These are phyloP conservation scores for Populus simonii DNA, from an alignment of 345 rosid genomes.

Conservation along the genomic window DNA sequence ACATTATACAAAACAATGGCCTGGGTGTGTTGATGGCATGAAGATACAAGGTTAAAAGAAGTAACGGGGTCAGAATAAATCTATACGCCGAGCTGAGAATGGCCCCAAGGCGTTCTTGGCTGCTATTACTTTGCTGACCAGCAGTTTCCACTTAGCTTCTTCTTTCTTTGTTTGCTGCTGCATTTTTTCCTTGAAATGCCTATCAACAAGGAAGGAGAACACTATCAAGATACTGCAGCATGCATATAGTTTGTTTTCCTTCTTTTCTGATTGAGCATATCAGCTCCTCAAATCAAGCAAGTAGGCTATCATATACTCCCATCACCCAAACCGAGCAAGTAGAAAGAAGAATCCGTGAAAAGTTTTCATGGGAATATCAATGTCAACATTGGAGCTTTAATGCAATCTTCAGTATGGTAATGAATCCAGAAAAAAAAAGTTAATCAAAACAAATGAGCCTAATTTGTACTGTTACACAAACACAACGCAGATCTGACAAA, in stretches of 20 bases:
- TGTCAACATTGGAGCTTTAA: neutral
- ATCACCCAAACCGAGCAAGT: neutral
- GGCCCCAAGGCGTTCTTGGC: slow-evolving; percentile 58
- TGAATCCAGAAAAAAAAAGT: neutral
- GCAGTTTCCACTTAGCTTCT: slow-evolving; percentile 59
- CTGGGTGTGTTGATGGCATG: neutral
- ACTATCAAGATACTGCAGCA: neutral
- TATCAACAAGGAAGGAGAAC: slow-evolving; percentile 8
- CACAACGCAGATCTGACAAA: neutral
- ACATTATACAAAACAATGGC: neutral
- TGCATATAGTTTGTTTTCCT: no score
- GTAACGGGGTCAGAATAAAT: slow-evolving; percentile 23
- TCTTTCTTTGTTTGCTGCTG: slow-evolving; percentile 69
- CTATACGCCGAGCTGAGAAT: slow-evolving; percentile 34
- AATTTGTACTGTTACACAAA: neutral
- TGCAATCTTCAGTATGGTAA: neutral
- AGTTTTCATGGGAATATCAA: no score
- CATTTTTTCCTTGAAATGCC: slow-evolving; percentile 68
- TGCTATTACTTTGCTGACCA: slow-evolving; percentile 62
- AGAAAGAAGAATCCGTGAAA: no score
- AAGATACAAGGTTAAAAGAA: neutral
- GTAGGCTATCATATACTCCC: neutral
- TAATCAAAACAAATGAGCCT: neutral
- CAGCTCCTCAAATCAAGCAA: neutral
- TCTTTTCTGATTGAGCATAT: no score